A percentile compares a stretch with the other conserved stretches of the same genome.
These are phyloP conservation scores for Lodderomyces metapsilosis DNA, from an alignment of 1,139 yeast genomes.

Conservation along the genomic window DNA sequence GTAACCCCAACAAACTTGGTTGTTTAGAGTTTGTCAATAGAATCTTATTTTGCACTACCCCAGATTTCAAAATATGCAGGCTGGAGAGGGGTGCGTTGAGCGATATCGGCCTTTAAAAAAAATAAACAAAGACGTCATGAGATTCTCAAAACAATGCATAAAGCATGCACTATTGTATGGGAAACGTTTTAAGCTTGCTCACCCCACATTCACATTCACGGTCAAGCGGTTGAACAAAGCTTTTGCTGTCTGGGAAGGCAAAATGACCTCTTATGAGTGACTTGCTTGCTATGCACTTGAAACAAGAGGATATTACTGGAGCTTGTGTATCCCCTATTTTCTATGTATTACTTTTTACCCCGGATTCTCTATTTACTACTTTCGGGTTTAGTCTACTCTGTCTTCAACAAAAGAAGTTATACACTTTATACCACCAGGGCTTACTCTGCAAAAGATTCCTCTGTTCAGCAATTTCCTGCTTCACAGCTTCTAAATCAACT, in stretches of 20 bases:
- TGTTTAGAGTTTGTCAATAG: too few species aligned
- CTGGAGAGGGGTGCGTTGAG: neutral
- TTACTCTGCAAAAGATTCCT: constrained; percentile 19
- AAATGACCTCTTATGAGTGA: too few species aligned
- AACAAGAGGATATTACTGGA: too few species aligned
- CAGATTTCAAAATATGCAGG: neutral
- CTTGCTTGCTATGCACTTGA: neutral
- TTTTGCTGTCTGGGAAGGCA: too few species aligned
- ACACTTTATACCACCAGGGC: constrained; percentile 24
- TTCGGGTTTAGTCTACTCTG: too few species aligned
- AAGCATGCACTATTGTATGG: neutral
- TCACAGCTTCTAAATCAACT: constrained; percentile 36
- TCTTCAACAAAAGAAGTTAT: constrained; percentile 23
- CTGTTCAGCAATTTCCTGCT: constrained; percentile 31
- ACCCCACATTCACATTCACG: neutral
- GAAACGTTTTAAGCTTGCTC: neutral
- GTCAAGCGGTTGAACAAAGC: neutral
- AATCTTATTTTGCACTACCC: neutral
- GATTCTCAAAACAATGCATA: neutral
- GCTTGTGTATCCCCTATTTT: neutral
- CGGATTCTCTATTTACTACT: neutral
- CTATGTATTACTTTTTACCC: neutral
- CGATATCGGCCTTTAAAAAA: neutral
- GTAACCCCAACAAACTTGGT: too few species aligned
- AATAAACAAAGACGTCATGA: neutral